phyloP scores from a whole-genome alignment of 2,329 filamentous ascomycete species.

The Lasiodiplodia sp. region DNA sequence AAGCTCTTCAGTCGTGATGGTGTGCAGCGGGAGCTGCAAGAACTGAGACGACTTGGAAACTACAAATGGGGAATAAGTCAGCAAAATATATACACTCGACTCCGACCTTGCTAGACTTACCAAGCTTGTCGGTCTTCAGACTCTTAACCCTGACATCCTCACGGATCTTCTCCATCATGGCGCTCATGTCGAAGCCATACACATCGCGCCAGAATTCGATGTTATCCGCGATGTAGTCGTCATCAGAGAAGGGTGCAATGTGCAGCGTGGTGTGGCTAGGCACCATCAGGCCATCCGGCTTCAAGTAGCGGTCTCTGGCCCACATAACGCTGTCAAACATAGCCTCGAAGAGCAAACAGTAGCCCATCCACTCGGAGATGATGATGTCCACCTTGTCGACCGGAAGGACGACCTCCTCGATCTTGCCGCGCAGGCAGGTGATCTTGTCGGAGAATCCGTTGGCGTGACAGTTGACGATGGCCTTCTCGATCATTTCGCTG shows the following conservation, averaged over 20 bases:
- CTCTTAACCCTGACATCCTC: conserved; percentile 65
- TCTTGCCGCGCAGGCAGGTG: conserved; percentile 81
- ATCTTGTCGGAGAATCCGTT: conserved; percentile 79
- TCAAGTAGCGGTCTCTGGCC: conserved; percentile 86
- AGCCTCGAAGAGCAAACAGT: conserved; percentile 89
- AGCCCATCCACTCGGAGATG: conserved; percentile 98
- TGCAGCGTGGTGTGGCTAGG: conserved; percentile 86
- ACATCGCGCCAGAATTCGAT: conserved; percentile 89
- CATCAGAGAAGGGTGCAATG: conserved; percentile 80
- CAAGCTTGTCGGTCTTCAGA: conserved; percentile 57
- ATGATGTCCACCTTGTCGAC: conserved; percentile 89
- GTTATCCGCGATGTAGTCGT: conserved; percentile 78
- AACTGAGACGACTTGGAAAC: conserved; percentile 67
- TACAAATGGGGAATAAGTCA: conserved; percentile 43
- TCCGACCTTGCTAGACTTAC: conserved; percentile 38
- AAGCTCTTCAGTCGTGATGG: conserved; percentile 73
- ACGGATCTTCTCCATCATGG: conserved; percentile 84
- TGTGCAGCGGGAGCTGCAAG: conserved; percentile 78
- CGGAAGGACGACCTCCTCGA: conserved; percentile 81
- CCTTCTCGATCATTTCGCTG: conserved; percentile 87
- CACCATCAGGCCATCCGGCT: conserved; percentile 80
- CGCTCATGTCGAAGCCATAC: conserved; percentile 93
- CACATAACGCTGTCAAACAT: conserved; percentile 94
- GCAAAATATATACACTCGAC: conserved; percentile 31
- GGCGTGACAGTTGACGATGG: conserved; percentile 81